Conservation (phyloP, 2,329 filamentous ascomycete species). For the Trichoderma hamatum region DNA sequence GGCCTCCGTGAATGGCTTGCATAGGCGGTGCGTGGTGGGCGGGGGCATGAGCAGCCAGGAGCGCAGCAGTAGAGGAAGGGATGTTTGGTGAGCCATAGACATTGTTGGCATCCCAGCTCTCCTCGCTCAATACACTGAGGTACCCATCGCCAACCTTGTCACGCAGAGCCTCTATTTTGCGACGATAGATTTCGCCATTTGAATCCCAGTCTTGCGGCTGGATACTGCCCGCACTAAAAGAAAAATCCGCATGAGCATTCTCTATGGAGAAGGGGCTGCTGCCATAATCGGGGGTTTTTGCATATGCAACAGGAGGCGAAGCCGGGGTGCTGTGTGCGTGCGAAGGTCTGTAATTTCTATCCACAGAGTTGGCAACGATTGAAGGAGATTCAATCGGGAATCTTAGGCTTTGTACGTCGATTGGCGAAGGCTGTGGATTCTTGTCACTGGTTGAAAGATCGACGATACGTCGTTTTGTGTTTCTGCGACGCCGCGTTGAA, state of each 20-base stretch:
- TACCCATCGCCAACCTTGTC: constrained; percentile 86
- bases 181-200: constrained; percentile 77
- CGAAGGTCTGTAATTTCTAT: constrained; percentile 51
- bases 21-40: constrained; percentile 39
- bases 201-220: constrained; percentile 61
- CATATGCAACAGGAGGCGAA: constrained; percentile 36
- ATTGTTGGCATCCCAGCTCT: constrained; percentile 59
- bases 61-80: constrained; percentile 35
- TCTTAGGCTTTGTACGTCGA: constrained; percentile 34
- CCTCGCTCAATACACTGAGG: constrained; percentile 82
- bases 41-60: constrained; percentile 39
- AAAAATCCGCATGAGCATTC: not conserved
- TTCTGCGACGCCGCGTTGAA: constrained; percentile 62
- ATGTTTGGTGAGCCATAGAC: constrained; percentile 32
- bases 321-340: constrained; percentile 45
- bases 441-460: constrained; percentile 61
- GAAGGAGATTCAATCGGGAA: constrained; percentile 31
- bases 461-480: constrained; percentile 65
- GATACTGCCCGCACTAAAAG: constrained; percentile 16
- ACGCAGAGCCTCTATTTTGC: constrained; percentile 83
- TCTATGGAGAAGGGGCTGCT: constrained; percentile 29
- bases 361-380: constrained; percentile 30
- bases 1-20: constrained; percentile 57
- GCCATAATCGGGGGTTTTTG: constrained; percentile 40
- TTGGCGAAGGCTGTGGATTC: constrained; percentile 35